Percentiles rank a stretch among this genome's conserved stretches.
Evolutionary conservation across 140 eudicot species (phyloP).

Genomic region (Anethum foeniculum): DNA sequence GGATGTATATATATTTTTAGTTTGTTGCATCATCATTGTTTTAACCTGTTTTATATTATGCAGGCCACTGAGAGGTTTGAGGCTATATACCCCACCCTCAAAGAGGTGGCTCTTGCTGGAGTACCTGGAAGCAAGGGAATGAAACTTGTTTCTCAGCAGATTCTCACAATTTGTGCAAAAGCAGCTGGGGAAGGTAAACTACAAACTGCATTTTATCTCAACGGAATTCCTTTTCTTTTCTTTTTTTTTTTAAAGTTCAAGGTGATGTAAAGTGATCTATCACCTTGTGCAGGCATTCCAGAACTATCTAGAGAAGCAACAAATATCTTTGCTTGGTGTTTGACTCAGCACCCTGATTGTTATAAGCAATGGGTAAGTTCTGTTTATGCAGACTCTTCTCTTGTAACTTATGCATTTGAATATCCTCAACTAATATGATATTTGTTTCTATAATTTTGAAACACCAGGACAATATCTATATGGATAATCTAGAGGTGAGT

Average conservation of each 20-base stretch:
- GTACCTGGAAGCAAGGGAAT: conserved; percentile 86
- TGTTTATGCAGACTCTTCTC: neutral
- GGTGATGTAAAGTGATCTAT: neutral
- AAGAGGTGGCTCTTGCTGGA: conserved; percentile 91
- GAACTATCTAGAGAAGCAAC: conserved; percentile 59
- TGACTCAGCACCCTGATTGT: conserved; percentile 68
- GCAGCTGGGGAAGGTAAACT: conserved; percentile 69
- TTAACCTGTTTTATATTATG: conserved; percentile 8
- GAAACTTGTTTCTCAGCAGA: conserved; percentile 81
- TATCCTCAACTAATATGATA: neutral
- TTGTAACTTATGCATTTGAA: neutral
- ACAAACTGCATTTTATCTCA: conserved; percentile 15
- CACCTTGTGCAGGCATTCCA: conserved; percentile 41
- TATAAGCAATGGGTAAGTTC: conserved; percentile 83
- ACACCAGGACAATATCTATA: conserved; percentile 59
- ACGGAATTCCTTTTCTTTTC: neutral
- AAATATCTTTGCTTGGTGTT: conserved; percentile 68
- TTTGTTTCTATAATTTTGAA: neutral
- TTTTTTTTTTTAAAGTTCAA: neutral
- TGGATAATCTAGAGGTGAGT: conserved; percentile 62
- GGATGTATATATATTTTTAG: neutral
- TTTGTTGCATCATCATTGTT: neutral
- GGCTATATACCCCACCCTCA: conserved; percentile 71
- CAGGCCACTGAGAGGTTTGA: conserved; percentile 96
- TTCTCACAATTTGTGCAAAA: conserved; percentile 37